A percentile compares a stretch with the other conserved stretches of the same genome.
Conservation (phyloP, 2,329 filamentous ascomycete genomes). For the Davidsoniella virescens region DNA sequence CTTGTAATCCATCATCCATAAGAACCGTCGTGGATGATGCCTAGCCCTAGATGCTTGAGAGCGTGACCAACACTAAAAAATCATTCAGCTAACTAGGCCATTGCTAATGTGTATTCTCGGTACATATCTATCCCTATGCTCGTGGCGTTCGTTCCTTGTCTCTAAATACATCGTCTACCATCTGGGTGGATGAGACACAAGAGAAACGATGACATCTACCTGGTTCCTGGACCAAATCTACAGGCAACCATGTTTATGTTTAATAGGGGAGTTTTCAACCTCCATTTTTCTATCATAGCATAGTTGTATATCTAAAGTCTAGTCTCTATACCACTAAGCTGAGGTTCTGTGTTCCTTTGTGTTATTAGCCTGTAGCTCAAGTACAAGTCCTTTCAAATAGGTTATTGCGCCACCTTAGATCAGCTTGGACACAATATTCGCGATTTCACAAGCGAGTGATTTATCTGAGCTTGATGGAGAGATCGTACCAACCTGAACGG, state of each 20-base stretch:
- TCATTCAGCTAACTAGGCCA: no score
- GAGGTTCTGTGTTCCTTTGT: constrained; percentile 18
- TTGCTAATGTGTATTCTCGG: no score
- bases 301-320: not conserved
- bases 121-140: no score
- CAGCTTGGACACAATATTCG: constrained; percentile 54
- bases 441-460: constrained; percentile 29
- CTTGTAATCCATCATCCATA: no score
- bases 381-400: constrained; percentile 53
- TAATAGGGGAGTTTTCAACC: constrained; percentile 2
- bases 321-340: not conserved
- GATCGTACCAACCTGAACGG: constrained; percentile 59
- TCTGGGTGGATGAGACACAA: no score
- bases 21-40: no score
- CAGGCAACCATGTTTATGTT: not conserved
- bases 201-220: no score
- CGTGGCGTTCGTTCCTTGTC: no score
- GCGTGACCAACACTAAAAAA: no score
- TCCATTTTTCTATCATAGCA: constrained; percentile 2
- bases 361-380: constrained; percentile 32
- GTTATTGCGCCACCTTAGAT: constrained; percentile 58
- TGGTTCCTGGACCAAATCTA: no score
- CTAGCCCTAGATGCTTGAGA: no score
- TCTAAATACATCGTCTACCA: no score
- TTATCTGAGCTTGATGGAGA: constrained; percentile 31